A percentile compares a stretch with the other conserved stretches of the same genome.
phyloP scores from a whole-genome alignment of 2,329 filamentous ascomycete species.

The Hypoxylon sp. region DNA sequence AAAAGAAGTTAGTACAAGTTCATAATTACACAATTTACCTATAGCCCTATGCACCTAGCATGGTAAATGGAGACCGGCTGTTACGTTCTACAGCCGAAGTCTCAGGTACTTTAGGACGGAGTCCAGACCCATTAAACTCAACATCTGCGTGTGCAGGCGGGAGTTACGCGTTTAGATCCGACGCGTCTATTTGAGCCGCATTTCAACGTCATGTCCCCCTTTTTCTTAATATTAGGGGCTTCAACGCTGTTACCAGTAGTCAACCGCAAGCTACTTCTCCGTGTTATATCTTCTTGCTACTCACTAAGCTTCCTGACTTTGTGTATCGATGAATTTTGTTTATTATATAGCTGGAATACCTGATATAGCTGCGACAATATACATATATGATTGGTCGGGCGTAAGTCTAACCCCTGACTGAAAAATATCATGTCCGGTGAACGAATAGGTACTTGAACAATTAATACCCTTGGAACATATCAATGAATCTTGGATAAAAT shows the following conservation, averaged over 20 bases:
- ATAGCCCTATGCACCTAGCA: background rate
- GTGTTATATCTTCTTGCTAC: background rate
- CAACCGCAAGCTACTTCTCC: background rate
- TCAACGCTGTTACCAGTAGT: background rate
- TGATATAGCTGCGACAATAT: background rate
- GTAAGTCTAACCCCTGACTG: background rate
- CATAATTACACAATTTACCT: background rate
- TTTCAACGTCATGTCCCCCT: constrained; percentile 24
- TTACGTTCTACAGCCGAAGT: constrained; percentile 5
- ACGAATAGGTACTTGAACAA: background rate
- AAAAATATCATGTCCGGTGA: background rate
- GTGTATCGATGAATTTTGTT: background rate
- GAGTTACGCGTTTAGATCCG: background rate
- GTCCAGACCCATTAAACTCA: constrained; percentile 2
- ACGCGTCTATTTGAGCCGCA: constrained; percentile 8
- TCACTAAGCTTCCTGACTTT: background rate
- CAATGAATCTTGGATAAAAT: background rate
- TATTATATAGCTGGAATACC: background rate
- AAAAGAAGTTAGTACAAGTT: background rate
- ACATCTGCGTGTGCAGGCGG: background rate
- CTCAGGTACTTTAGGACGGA: constrained; percentile 10
- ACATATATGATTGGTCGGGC: background rate
- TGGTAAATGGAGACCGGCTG: background rate
- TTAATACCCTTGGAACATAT: background rate
- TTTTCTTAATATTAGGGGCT: background rate